These are phyloP conservation scores for Hygrocybe coccinea DNA, from an alignment of 768 basidiomycete species.

Conservation along the genomic window DNA sequence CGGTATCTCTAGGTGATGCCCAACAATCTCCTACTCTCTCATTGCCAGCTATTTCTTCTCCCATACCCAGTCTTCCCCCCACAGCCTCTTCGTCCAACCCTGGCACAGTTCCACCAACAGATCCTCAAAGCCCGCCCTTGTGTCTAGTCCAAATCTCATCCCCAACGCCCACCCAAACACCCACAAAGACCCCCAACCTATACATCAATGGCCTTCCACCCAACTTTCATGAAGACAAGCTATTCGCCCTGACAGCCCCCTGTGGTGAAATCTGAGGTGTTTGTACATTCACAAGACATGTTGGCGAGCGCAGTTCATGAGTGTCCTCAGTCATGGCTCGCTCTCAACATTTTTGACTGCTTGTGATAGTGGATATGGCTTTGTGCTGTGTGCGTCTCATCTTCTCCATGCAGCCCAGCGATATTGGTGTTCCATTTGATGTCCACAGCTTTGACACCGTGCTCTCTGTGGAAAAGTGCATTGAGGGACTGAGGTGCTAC, in stretches of 20 bases:
- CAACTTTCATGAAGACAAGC: constrained; percentile 74
- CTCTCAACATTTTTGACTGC: not conserved
- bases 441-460: constrained; percentile 55
- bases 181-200: constrained; percentile 69
- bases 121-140: not conserved
- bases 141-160: not conserved
- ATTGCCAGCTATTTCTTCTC: not conserved
- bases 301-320: constrained; percentile 54
- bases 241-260: constrained; percentile 65
- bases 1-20: not conserved
- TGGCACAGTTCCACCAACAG: not conserved
- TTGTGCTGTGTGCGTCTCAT: constrained; percentile 58
- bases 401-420: not conserved
- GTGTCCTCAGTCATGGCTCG: constrained; percentile 1
- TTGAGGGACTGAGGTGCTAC: constrained; percentile 61
- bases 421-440: not conserved
- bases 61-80: not conserved
- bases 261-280: constrained; percentile 75
- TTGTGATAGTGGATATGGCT: constrained; percentile 64
- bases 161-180: not conserved
- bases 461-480: constrained; percentile 70
- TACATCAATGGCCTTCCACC: constrained; percentile 87
- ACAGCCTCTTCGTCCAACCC: not conserved
- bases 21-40: not conserved
- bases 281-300: constrained; percentile 77